Base-by-base conservation (phyloP, 139 green algal genomes). In the Chlorella sp. region DNA sequence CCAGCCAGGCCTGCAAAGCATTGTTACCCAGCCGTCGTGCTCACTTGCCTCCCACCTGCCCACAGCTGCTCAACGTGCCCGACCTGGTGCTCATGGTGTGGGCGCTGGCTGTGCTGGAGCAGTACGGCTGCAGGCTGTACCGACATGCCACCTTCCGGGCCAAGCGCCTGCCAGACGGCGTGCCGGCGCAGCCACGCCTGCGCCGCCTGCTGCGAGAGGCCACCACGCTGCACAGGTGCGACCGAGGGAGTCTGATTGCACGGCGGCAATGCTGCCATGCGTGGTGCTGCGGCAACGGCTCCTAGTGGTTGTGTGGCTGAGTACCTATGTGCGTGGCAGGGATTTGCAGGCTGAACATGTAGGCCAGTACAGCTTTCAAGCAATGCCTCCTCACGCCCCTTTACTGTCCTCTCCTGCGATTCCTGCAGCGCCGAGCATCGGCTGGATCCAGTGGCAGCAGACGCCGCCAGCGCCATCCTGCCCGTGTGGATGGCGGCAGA, bases 21-120 rank as follows among this genome's bases (percentile, higher is more conserved):
- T 41, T 40, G n/a, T 17, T 44, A 8, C 34, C 40, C 69, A 32
- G 1, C 32, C 68, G 32, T 38, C 68, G 0, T 51, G 14, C 51
- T 0, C 69, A 34, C 36, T 26, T 38, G 11, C n/a, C 26, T 13
- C 22, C 36, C 51, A 19, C 36, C 34, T 44, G 22, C 51, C 24
- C 26, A 54, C 87, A 91, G 81, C 76, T 80, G 26, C 79, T 81
- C 43, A 83, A 85, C 56, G 40, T 44, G 30, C 30, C 54, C 20
- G 73, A 86, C 58, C 40, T 74, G 14, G 54, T 86, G 46, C 69
- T 44, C 22, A 73, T 91, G 85, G 76, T 84, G 38, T 91, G 88
- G 88, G 85, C 80, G 4, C 76, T 91, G 76, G 83, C 80, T 19
- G 58, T 87, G 51, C 85, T 91, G 85, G 73, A 78, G 40, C 75